Evolutionary conservation across 805 yeast species (phyloP), one percentile per base, ranked within the genome.

Genomic region (Monosporozyma aerobia): DNA sequence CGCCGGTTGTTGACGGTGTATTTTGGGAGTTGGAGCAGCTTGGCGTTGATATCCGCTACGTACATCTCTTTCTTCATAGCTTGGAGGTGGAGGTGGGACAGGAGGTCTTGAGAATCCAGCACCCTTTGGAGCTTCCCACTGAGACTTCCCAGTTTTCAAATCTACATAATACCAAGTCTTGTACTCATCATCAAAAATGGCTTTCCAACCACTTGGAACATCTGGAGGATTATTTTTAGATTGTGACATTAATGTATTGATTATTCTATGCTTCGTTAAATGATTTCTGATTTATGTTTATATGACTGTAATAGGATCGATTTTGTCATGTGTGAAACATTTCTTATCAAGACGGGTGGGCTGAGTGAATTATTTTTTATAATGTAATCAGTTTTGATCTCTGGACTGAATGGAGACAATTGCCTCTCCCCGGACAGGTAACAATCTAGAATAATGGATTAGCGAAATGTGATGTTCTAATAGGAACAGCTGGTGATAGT

Each of bases 51-150:
- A 39, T 19, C 43, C 43, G 10, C 43, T 39, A 39, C 13, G 25
- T 8, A 23, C 9, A 16, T 39, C 39, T 35, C 39, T 39, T 39
- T 39, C 43, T 11, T 39, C 43, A 22, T 39, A 39, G 16, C 19
- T 39, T 39, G 43, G 43, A 9, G 43, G 43, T 39, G 43, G 43
- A 22, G 43, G 43, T 9, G 43, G 25, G 25, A 22, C 43, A 39
- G 53, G 30, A 16, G 51, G 37, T 43, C 49, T 51, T 9, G 71
- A 67, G 64, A 78, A 77, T 1, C 59, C 64, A 0, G 87, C 79
- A 1, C 85, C 85, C 10, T 55, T 54, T 14, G 97, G 97, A 13
- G 82, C 80, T 51, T 87, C 96, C 98, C 98, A 92, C 68, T 90
- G 97, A 0, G 96, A 87, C 58, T 80, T 73, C 54, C 86, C 84